A percentile compares a stretch with the other conserved stretches of the same genome.
phyloP scores from a whole-genome alignment of 2,329 filamentous ascomycete genomes.

The Whalleya microplaca region DNA sequence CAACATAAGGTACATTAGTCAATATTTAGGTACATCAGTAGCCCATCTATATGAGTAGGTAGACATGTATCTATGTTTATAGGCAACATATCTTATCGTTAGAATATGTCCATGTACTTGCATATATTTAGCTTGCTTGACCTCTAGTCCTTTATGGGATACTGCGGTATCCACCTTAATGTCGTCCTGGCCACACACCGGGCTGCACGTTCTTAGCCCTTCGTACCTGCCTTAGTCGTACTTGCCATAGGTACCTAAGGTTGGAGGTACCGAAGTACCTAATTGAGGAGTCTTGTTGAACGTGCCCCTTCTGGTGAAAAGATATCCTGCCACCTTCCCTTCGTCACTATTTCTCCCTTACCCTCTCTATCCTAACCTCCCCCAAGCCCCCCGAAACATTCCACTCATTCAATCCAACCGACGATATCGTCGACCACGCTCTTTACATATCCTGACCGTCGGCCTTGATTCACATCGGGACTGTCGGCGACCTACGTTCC shows the following conservation, averaged over 20 bases:
- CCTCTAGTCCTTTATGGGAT: not conserved
- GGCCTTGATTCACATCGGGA: constrained; percentile 27
- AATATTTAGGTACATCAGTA: too few relatives aligned
- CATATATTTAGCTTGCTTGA: too few relatives aligned
- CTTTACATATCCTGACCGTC: constrained; percentile 28
- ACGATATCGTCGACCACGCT: constrained; percentile 34
- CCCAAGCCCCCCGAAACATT: constrained; percentile 20
- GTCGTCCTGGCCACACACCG: not conserved
- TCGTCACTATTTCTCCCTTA: constrained; percentile 14
- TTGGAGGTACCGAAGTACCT: not conserved
- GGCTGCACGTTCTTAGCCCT: not conserved
- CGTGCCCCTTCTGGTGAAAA: constrained; percentile 16
- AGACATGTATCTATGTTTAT: too few relatives aligned
- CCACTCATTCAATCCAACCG: constrained; percentile 24
- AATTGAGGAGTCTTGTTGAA: not conserved
- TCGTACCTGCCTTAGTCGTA: not conserved
- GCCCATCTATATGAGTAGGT: too few relatives aligned
- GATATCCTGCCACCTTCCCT: constrained; percentile 14
- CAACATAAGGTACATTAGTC: too few relatives aligned
- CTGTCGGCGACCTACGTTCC: constrained; percentile 31
- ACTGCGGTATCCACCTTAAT: not conserved
- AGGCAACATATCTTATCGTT: too few relatives aligned
- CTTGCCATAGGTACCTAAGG: not conserved
- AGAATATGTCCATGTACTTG: too few relatives aligned
- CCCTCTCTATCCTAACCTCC: constrained; percentile 16